A percentile compares a stretch with the other conserved stretches of the same genome.
Conservation (phyloP, 2,329 filamentous ascomycete genomes). For the Curvularia eragrostidis region DNA sequence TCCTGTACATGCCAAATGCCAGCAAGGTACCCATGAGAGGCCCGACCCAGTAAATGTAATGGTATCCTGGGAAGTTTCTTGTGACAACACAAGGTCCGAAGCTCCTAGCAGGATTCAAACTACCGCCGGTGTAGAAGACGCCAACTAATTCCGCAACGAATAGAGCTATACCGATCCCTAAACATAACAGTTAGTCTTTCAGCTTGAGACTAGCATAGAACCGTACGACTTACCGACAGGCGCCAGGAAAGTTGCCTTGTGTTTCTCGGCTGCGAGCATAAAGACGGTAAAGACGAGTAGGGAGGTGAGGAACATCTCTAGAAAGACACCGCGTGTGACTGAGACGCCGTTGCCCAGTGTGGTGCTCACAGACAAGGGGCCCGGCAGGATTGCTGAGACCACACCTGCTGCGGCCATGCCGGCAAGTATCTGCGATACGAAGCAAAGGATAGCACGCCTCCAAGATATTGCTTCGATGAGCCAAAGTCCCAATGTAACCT, state of each 20-base stretch:
- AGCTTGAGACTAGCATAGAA: no score
- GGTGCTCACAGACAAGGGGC: slow-evolving; percentile 44
- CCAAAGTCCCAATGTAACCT: slow-evolving; percentile 49
- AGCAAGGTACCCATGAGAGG: slow-evolving; percentile 47
- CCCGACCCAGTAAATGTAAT: slow-evolving; percentile 55
- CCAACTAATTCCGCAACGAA: slow-evolving; percentile 66
- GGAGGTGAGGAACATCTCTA: slow-evolving; percentile 51
- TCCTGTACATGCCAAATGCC: slow-evolving; percentile 49
- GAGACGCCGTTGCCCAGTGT: slow-evolving; percentile 43
- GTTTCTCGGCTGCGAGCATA: slow-evolving; percentile 76
- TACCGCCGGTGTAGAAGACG: slow-evolving; percentile 54
- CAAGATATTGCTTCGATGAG: slow-evolving; percentile 40
- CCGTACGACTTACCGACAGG: no score
- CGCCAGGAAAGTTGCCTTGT: slow-evolving; percentile 73
- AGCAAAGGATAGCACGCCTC: slow-evolving; percentile 40
- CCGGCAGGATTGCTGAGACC: slow-evolving; percentile 46
- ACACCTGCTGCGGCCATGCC: slow-evolving; percentile 48
- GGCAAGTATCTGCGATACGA: slow-evolving; percentile 47
- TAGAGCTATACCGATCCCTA: slow-evolving; percentile 74
- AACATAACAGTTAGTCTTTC: no score
- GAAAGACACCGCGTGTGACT: slow-evolving; percentile 46
- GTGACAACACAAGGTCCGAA: slow-evolving; percentile 53
- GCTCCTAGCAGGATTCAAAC: slow-evolving; percentile 51
- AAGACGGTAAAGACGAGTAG: slow-evolving; percentile 52
- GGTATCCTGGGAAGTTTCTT: slow-evolving; percentile 46